Percentiles rank a stretch among this genome's conserved stretches.
These are phyloP conservation scores for Brettanomyces custersianus DNA, from an alignment of 805 yeast species.

Conservation along the genomic window DNA sequence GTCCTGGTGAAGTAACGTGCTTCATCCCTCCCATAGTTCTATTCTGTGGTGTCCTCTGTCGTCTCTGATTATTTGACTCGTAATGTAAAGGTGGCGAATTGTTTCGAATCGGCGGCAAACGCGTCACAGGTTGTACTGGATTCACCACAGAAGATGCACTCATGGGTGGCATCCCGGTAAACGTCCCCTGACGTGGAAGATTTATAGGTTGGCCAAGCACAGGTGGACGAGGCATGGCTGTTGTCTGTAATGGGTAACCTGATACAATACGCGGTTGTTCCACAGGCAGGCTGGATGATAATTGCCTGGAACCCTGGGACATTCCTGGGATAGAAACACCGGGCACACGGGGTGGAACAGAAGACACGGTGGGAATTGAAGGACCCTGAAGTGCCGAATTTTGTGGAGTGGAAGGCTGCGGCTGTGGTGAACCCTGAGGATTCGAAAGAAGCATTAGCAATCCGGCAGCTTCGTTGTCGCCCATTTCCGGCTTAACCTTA, in stretches of 20 bases:
- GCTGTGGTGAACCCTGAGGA: constrained; percentile 1
- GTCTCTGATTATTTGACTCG: too few species aligned
- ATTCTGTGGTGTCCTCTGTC: constrained; percentile 1
- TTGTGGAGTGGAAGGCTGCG: not conserved
- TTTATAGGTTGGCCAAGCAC: too few species aligned
- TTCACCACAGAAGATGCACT: not conserved
- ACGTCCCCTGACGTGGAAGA: not conserved
- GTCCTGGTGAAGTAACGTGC: constrained; percentile 27
- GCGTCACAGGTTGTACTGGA: not conserved
- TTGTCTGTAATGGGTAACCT: too few species aligned
- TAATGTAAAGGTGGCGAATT: too few species aligned
- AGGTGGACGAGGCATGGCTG: too few species aligned
- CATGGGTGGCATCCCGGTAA: not conserved
- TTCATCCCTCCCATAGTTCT: not conserved
- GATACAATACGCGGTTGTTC: too few species aligned
- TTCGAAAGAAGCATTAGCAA: constrained; percentile 29
- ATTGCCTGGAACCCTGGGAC: too few species aligned
- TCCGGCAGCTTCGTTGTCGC: constrained; percentile 31
- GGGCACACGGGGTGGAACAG: too few species aligned
- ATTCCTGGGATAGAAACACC: too few species aligned
- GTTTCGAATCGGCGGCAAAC: not conserved
- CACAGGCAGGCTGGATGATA: too few species aligned
- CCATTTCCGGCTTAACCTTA: constrained; percentile 12
- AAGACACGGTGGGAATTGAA: too few species aligned
- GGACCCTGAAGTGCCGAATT: not conserved